These are phyloP conservation scores for Wallacemonas sp. DNA, from an alignment of 208 protist species.

Conservation along the genomic window DNA sequence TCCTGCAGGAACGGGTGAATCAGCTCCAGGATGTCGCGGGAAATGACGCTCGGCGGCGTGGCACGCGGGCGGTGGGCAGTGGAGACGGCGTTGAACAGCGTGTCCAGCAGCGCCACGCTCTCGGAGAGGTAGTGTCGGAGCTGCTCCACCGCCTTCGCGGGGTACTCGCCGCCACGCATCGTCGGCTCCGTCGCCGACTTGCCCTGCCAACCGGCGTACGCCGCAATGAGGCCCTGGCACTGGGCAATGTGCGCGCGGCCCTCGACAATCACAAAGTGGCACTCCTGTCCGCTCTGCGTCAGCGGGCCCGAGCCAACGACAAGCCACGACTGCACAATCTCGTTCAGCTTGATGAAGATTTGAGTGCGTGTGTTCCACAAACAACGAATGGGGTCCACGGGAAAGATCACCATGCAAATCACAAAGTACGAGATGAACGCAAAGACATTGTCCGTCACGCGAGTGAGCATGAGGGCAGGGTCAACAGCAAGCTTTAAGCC, in stretches of 20 bases:
- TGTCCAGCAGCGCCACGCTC: constrained; percentile 50
- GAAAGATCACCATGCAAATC: constrained; percentile 55
- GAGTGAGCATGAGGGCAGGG: constrained; percentile 26
- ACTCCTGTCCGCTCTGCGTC: constrained; percentile 35
- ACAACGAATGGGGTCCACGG: constrained; percentile 52
- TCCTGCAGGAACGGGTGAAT: constrained; percentile 53
- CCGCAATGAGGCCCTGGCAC: constrained; percentile 5
- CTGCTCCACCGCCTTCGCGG: constrained; percentile 36
- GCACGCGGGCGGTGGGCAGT: constrained; percentile 47
- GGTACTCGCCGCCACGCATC: constrained; percentile 46
- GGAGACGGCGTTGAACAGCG: constrained; percentile 36
- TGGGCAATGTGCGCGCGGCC: not conserved
- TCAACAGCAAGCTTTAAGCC: constrained; percentile 8
- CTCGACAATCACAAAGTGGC: constrained; percentile 27
- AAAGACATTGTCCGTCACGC: constrained; percentile 45
- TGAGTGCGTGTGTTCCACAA: constrained; percentile 44
- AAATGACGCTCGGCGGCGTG: constrained; percentile 26
- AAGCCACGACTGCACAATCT: constrained; percentile 24
- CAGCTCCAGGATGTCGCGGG: constrained; percentile 48
- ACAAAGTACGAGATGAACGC: constrained; percentile 50
- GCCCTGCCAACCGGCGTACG: constrained; percentile 32
- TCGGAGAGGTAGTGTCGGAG: constrained; percentile 45
- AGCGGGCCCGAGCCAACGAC: constrained; percentile 37
- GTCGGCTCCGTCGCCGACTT: constrained; percentile 41
- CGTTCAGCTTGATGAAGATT: constrained; percentile 26